These are phyloP conservation scores for Penicillium sp. DNA, from an alignment of 2,329 filamentous ascomycete species.

Conservation along the genomic window DNA sequence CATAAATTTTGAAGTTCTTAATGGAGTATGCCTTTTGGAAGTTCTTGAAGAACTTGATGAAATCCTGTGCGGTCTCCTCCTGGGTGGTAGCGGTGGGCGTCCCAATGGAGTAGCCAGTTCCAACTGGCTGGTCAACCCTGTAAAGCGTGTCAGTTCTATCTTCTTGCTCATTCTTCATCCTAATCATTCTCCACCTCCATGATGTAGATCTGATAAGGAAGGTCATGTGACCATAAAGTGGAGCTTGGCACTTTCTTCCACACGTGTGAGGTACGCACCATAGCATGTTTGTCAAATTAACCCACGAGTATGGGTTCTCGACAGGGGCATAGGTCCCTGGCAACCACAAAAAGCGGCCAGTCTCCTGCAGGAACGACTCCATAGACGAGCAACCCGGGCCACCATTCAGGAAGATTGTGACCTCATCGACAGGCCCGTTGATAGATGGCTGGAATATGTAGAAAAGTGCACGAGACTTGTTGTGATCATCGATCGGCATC, in stretches of 20 bases:
- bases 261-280: constrained; percentile 57
- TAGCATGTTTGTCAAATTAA: constrained; percentile 73
- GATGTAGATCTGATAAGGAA: too few species aligned
- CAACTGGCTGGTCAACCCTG: constrained; percentile 47
- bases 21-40: constrained; percentile 71
- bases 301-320: constrained; percentile 72
- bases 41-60: constrained; percentile 78
- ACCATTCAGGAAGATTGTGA: constrained; percentile 54
- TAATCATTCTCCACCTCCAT: too few species aligned
- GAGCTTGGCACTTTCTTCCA: too few species aligned
- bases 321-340: constrained; percentile 68
- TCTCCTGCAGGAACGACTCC: constrained; percentile 72
- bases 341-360: constrained; percentile 73
- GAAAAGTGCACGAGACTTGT: constrained; percentile 49
- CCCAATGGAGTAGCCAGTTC: constrained; percentile 70
- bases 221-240: too few species aligned
- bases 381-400: constrained; percentile 61
- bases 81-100: constrained; percentile 65
- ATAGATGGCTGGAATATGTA: constrained; percentile 51
- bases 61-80: constrained; percentile 69
- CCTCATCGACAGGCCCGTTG: constrained; percentile 46
- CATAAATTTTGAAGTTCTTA: constrained; percentile 70
- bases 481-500: constrained; percentile 55
- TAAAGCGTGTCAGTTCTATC: not conserved
- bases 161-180: too few species aligned